Base-by-base conservation (phyloP, 2,329 filamentous ascomycete species). In the Fusarium ambrosium region DNA sequence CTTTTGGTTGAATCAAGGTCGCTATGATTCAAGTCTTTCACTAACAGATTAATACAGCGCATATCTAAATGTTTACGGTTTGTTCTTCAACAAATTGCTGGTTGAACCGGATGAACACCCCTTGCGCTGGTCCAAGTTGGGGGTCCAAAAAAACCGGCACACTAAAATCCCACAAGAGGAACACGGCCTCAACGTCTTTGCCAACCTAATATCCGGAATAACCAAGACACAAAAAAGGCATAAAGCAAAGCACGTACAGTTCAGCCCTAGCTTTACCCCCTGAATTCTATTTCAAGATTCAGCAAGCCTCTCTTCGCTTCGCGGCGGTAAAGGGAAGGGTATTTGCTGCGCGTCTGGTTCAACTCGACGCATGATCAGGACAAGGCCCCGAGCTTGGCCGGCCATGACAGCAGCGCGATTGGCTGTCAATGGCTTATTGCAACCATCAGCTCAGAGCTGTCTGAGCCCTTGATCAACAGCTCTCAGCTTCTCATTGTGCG, bases 281-380 rank as follows among this genome's bases (percentile, higher is more conserved):
- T 61, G 22, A 24, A 53, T 36, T 36, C 41, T 51, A 55, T 55
- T 55, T 55, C 48, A 55, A 55, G 48, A 55, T 55, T 7, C 18
- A 55, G 48, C 27, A 55, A 55, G 48, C 48, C 48, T 32, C 48
- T 55, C 4, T n/a, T 32, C n/a, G 18, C 48, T 20, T 8, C 11
- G 18, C 48, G 27, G 48, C 48, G 48, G 48, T 55, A 55, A 55
- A 55, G 18, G 4, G 62, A 66, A 59, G 20, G 53, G 67, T 24
- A 11, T 69, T 72, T 41, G 48, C 41, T 48, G 60, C 74, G 68
- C 61, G 71, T 37, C 68, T 63, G 74, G 71, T 51, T 74, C 61
- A 69, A 72, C 58, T 74, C 36, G 68, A 69, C 71, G 71, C 71
- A 73, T 73, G 71, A 74, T 74, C 71, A 73, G 64, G 71, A 74